Evolutionary conservation across 306 rosid genomes (phyloP), one percentile per base, ranked within the genome.

Genomic region (Senna tora): DNA sequence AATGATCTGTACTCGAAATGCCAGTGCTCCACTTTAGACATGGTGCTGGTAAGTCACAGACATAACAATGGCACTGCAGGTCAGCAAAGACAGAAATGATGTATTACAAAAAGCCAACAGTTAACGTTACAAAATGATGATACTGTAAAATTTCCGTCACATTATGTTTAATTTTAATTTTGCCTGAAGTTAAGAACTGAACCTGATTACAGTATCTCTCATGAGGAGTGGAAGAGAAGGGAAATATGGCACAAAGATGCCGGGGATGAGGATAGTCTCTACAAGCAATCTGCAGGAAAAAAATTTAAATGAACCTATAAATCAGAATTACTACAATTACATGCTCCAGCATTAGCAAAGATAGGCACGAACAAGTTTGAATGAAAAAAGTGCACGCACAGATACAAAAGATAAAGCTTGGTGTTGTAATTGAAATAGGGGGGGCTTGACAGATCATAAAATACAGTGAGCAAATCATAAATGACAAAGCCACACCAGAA

Each of bases 51-150:
- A 81, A 77, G 78, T 92, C 97, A 43, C 97, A 89, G 64, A 92
- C 90, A 69, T 75, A 92, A 79, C 97, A 92, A 77, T 92, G 97
- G 62, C 97, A 92, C 97, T 92, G 85, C 93, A 87, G 49, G 64
- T 75, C 52, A 75, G 57, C 25, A 76, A 74, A 73, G 49, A 70
- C 22, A 64, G 15, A 77, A 46, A 50, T 45, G 22, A 72, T 60
- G 56, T 14, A 68, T 55, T 63, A 75, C 54, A 62, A 57, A 13
- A 8, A 63, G 46, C 57, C 33, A 46, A 41, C 21, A 64, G 58
- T 50, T 34, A 77, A 69, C 19, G 39, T 49, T 14, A 54, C 45
- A 49, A 55, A 69, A 62, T 33, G 1, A 9, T 45, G 51, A 21
- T 19, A 55, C 53, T 33, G 19, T 14, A 74, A 46, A 57, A 15